These are phyloP conservation scores for Claviceps pazoutovae DNA, from an alignment of 2,329 filamentous ascomycete genomes.

Conservation along the genomic window DNA sequence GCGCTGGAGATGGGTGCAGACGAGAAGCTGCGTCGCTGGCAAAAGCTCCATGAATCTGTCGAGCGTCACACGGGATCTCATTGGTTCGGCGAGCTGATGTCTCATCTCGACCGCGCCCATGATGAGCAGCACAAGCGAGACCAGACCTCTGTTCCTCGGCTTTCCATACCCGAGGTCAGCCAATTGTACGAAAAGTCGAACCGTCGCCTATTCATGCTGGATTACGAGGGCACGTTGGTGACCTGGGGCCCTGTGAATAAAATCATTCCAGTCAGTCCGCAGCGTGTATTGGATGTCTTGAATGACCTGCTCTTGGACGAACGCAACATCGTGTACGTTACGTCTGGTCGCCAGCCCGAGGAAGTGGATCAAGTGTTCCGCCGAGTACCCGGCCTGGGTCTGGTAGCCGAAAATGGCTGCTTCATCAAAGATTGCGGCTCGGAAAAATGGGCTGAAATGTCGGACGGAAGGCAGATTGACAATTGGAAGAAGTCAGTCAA, in stretches of 20 bases:
- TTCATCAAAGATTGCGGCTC: conserved; percentile 63
- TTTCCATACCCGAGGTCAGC: conserved; percentile 53
- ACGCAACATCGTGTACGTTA: conserved; percentile 80
- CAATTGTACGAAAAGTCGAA: conserved; percentile 52
- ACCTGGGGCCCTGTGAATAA: conserved; percentile 74
- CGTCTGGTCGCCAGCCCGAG: conserved; percentile 78
- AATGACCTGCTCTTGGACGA: conserved; percentile 70
- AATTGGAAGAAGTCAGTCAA: conserved; percentile 76
- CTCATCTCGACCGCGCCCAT: conserved; percentile 59
- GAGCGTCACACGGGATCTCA: conserved; percentile 69
- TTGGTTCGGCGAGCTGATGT: conserved; percentile 69
- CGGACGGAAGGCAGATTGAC: conserved; percentile 53
- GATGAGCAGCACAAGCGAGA: conserved; percentile 76
- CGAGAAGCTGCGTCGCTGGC: conserved; percentile 65
- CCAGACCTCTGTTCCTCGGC: conserved; percentile 71
- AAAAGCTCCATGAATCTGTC: conserved; percentile 57
- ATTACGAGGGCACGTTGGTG: conserved; percentile 87
- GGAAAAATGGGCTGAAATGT: conserved; percentile 64
- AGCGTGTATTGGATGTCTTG: conserved; percentile 70
- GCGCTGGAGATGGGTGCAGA: conserved; percentile 67
- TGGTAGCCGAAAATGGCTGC: conserved; percentile 91
- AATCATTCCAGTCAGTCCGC: conserved; percentile 71
- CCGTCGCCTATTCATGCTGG: conserved; percentile 71
- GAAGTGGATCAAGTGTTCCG: conserved; percentile 81
- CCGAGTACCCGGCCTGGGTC: conserved; percentile 65